Evolutionary conservation across 805 yeast genomes (phyloP), one percentile per base, ranked within the genome.

Genomic region (Starmerella bombi): DNA sequence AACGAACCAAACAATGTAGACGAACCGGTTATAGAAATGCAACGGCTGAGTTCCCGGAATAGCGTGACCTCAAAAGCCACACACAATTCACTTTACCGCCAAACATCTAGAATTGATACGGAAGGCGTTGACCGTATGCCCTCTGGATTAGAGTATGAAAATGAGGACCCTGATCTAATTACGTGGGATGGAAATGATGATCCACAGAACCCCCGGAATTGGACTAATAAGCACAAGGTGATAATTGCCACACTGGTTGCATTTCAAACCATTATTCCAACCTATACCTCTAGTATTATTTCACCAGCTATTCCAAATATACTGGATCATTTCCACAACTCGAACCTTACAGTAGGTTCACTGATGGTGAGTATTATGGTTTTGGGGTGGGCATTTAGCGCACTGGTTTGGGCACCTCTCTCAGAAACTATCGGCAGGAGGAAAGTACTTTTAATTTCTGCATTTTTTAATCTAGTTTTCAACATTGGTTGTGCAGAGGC

Each of bases 301-400:
- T 68, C 80, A 1, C 80, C 81, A 0, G 80, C 79, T 0, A 65
- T 71, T 50, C 46, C 63, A 0, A 62, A 62, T 6, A 74, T 77
- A 29, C 54, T 72, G 4, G 58, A 45, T 6, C 65, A 64, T 2
- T 69, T 74, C 41, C 57, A 62, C 37, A 67, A 71, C 31, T 56
- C 63, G 3, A 58, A 63, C 32, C 39, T 62, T 0, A 61, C 67
- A 2, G 66, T 75, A 2, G 59, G 66, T 33, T 63, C 77, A 0
- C 59, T 77, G 47, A 70, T 73, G 21, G 76, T 79, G 3, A 70
- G 80, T 0, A 67, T 79, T 27, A 76, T 74, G 63, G 68, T 79
- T n/a, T 64, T 77, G 49, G 82, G 84, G 1, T 67, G 81, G 67
- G 83, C 81, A 0, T 45, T 72, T 16, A 79, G 79, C 10, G 83